Evolutionary conservation across 345 rosid genomes (phyloP).

Genomic region (Linum tenue): DNA sequence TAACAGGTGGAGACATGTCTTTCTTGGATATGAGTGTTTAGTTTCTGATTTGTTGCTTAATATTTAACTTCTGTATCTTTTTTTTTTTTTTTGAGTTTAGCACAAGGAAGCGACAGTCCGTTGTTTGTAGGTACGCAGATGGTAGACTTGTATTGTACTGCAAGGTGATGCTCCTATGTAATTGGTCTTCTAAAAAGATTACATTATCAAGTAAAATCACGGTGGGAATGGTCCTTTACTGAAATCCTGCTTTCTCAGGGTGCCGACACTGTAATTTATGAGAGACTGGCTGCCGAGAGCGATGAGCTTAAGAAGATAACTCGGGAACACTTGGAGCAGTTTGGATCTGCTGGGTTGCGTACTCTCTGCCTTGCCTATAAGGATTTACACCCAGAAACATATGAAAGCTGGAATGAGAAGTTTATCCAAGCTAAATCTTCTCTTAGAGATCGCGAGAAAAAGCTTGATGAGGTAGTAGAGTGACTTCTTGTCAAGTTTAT

Average conservation of each 20-base stretch:
- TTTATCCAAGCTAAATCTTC: constrained; percentile 96
- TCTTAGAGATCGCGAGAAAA: constrained; percentile 89
- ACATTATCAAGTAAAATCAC: neutral
- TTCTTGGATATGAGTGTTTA: neutral
- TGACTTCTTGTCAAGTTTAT: neutral
- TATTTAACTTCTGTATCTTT: constrained; percentile 8
- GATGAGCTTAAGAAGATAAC: constrained; percentile 63
- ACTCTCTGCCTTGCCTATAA: constrained; percentile 94
- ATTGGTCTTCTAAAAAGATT: constrained; percentile 10
- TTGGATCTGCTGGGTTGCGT: constrained; percentile 94
- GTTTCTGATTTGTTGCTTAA: constrained; percentile 11
- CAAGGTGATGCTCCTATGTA: constrained; percentile 50
- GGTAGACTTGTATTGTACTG: constrained; percentile 95
- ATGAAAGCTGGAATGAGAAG: constrained; percentile 95
- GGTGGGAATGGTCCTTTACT: constrained; percentile 23
- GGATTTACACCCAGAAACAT: constrained; percentile 62
- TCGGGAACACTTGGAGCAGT: constrained; percentile 83
- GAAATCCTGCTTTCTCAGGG: constrained; percentile 55
- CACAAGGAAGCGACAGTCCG: constrained; percentile 98
- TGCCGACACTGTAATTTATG: constrained; percentile 92
- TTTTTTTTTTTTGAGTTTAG: constrained; percentile 32
- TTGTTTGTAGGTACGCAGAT: constrained; percentile 91
- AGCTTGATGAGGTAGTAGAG: constrained; percentile 77
- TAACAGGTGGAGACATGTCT: constrained; percentile 57
- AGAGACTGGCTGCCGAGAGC: constrained; percentile 68